Evolutionary conservation across 441 rosid species (phyloP), one percentile per base, ranked within the genome.

Genomic region (Bruguiera hainesii): DNA sequence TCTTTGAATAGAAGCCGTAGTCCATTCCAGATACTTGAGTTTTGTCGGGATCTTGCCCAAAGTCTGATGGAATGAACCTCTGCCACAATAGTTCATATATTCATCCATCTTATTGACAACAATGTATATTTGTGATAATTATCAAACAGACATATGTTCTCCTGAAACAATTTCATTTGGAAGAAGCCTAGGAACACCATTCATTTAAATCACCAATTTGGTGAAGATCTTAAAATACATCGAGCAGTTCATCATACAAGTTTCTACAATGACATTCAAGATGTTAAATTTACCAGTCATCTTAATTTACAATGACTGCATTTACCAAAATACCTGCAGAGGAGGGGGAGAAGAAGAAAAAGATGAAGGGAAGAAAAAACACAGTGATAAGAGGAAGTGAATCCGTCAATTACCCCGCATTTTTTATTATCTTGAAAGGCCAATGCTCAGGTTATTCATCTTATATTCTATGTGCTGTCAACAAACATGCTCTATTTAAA

Each of bases 41-140:
- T 77, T 76, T 81, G 55, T 84, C 83, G 5, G 90, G 84, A 76
- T 88, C 87, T 51, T 75, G 70, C 63, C 93, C 93, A 56, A 85
- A 88, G 65, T 88, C 89, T 0, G 93, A 82, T 46, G 93, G 93
- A 59, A 88, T 73, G 69, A 85, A 85, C 75, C 80, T 84, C 93
- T 88, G 80, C 55, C 48, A 11, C 48, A 79, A 71, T 49, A 51
- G 51, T 57, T 62, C 10, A 30, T 55, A 63, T n/a, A 21, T 23
- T 3, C 62, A 13, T 7, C 35, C 49, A 50, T 50, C 15, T 65
- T 56, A 65, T 62, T 60, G 19, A n/a, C 33, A 30, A 56, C 55
- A n/a, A 63, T 30, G 16, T 30, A 19, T 42, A 42, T 13, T 42
- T 3, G 48, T 42, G 4, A 11, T 42, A 26, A 63, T 49, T 19